These are phyloP conservation scores for Pichia pseudocactophila DNA, from an alignment of 805 yeast genomes.

Conservation along the genomic window DNA sequence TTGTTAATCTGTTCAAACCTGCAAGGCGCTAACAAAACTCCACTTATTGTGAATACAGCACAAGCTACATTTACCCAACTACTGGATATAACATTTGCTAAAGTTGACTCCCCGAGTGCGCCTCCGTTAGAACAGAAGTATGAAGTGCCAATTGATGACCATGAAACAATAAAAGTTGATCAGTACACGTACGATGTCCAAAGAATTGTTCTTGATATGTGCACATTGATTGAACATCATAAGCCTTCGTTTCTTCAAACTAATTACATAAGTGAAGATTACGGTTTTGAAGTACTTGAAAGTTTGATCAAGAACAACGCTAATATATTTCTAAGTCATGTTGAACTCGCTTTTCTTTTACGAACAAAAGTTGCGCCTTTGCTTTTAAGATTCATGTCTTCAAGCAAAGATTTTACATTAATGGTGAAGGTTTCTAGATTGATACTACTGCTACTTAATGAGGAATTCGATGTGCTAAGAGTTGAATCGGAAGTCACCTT, in stretches of 20 bases:
- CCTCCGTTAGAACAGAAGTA: slow-evolving; percentile 12
- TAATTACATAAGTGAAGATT: slow-evolving; percentile 45
- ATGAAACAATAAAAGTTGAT: slow-evolving; percentile 34
- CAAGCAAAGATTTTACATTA: slow-evolving; percentile 52
- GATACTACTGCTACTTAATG: slow-evolving; percentile 50
- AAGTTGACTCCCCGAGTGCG: slow-evolving; percentile 37
- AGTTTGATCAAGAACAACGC: slow-evolving; percentile 61
- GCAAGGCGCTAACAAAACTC: slow-evolving; percentile 57
- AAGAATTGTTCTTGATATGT: slow-evolving; percentile 62
- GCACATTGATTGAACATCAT: slow-evolving; percentile 53
- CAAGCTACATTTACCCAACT: slow-evolving; percentile 89
- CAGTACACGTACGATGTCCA: slow-evolving; percentile 60
- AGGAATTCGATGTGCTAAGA: slow-evolving; percentile 52
- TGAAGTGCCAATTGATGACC: slow-evolving; percentile 40
- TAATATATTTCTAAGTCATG: slow-evolving; percentile 43
- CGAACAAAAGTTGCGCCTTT: slow-evolving; percentile 69
- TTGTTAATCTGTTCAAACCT: slow-evolving; percentile 64
- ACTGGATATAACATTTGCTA: slow-evolving; percentile 68
- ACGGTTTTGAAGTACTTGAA: slow-evolving; percentile 79
- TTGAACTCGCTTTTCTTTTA: slow-evolving; percentile 58
- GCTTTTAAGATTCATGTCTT: slow-evolving; percentile 55
- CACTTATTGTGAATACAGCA: slow-evolving; percentile 82
- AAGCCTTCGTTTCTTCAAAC: slow-evolving; percentile 46
- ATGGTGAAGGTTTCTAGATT: slow-evolving; percentile 71
- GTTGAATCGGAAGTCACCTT: slow-evolving; percentile 78